phyloP scores from a whole-genome alignment of 1,284 basidiomycete species.

The Laetiporus sulphureus region DNA sequence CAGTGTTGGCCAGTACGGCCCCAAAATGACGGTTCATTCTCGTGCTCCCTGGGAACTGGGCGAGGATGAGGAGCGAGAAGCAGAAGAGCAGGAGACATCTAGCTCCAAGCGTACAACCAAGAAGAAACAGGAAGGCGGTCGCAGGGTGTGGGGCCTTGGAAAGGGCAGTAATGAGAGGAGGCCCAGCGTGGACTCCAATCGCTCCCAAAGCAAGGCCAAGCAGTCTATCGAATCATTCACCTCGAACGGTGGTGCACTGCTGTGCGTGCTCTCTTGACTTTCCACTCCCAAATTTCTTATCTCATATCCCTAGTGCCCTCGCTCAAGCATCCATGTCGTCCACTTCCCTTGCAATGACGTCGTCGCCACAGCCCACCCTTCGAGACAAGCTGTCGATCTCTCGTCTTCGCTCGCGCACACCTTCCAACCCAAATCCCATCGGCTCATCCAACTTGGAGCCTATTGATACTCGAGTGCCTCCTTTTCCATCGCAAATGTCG shows the following conservation, averaged over 20 bases:
- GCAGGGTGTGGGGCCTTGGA: constrained; percentile 38
- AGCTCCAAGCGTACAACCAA: constrained; percentile 22
- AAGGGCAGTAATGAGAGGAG: constrained; percentile 37
- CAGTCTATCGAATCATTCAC: constrained; percentile 53
- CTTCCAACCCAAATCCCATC: constrained; percentile 20
- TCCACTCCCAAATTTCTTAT: background rate
- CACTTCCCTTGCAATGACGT: constrained; percentile 32
- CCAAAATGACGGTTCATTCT: constrained; percentile 74
- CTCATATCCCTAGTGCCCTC: constrained; percentile 30
- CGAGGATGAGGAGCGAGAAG: constrained; percentile 37
- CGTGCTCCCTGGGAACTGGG: constrained; percentile 75
- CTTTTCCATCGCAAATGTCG: constrained; percentile 9
- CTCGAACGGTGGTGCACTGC: constrained; percentile 44
- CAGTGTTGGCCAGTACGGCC: constrained; percentile 47
- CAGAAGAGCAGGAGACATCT: constrained; percentile 36
- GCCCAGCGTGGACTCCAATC: constrained; percentile 57
- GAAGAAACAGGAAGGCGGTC: constrained; percentile 32
- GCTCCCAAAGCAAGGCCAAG: constrained; percentile 43
- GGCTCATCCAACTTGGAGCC: constrained; percentile 12
- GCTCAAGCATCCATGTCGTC: constrained; percentile 57
- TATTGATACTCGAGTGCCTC: constrained; percentile 13
- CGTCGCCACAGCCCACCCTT: constrained; percentile 27
- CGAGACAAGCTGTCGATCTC: constrained; percentile 31
- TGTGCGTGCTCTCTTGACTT: constrained; percentile 35
- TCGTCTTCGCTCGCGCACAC: constrained; percentile 26